These are phyloP conservation scores for Podospora didyma DNA, from an alignment of 495 filamentous ascomycete genomes.

Conservation along the genomic window DNA sequence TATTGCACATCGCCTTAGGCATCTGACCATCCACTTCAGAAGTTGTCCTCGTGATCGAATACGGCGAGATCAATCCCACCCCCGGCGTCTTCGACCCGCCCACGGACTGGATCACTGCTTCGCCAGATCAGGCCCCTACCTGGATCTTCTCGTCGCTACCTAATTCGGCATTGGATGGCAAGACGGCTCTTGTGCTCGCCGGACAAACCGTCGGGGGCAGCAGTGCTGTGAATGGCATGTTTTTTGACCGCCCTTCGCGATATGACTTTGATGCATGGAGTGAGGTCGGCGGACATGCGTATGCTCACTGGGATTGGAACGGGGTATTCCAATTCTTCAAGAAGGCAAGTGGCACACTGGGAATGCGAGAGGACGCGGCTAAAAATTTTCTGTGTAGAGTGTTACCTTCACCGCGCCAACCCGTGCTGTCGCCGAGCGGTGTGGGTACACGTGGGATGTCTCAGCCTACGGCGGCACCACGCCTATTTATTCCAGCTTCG, in stretches of 20 bases:
- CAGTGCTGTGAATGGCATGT: slow-evolving; percentile 7
- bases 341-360: neutral
- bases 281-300: neutral
- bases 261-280: slow-evolving; percentile 9
- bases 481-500: slow-evolving; percentile 10
- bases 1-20: no score
- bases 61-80: slow-evolving; percentile 8
- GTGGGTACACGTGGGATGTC: neutral
- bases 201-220: slow-evolving; percentile 7
- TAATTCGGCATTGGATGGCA: slow-evolving; percentile 1
- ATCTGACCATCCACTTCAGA: slow-evolving; percentile 8
- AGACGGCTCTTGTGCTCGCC: neutral
- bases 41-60: slow-evolving; percentile 7
- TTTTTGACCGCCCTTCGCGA: slow-evolving; percentile 6
- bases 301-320: slow-evolving; percentile 1
- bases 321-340: slow-evolving; percentile 6
- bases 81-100: slow-evolving; percentile 10
- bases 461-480: slow-evolving; percentile 11
- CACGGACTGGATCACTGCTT: neutral
- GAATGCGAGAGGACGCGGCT: neutral
- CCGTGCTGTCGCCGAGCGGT: neutral
- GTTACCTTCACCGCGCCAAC: slow-evolving; percentile 1
- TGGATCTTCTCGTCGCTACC: neutral
- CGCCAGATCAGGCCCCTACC: neutral
- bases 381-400: slow-evolving; percentile 29